These are phyloP conservation scores for Botrytis elliptica DNA, from an alignment of 2,329 filamentous ascomycete genomes.

Conservation along the genomic window DNA sequence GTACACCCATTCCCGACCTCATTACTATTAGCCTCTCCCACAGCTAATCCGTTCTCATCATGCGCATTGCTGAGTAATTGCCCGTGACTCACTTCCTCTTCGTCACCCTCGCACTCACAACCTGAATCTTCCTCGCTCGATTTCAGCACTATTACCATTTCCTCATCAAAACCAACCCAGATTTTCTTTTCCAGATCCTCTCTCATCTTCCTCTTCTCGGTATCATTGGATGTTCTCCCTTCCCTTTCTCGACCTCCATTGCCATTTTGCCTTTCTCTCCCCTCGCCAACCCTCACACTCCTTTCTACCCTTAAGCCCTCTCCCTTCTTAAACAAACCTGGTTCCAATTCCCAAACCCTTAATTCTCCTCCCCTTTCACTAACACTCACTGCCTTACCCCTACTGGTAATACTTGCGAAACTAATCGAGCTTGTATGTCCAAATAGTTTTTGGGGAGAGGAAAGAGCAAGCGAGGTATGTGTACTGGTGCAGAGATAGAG, in stretches of 20 bases:
- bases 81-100: not conserved
- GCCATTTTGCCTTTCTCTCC: conserved; percentile 40
- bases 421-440: conserved; percentile 71
- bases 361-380: conserved; percentile 28
- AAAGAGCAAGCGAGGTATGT: conserved; percentile 53
- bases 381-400: conserved; percentile 65
- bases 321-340: conserved; percentile 36
- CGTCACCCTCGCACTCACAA: not conserved
- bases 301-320: conserved; percentile 33
- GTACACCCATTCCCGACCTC: not conserved
- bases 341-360: conserved; percentile 20
- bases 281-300: conserved; percentile 8
- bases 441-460: conserved; percentile 62
- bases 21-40: too few relatives aligned
- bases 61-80: not conserved
- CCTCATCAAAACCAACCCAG: conserved; percentile 71
- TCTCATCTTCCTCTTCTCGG: conserved; percentile 7
- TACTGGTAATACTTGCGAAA: conserved; percentile 64
- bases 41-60: not conserved
- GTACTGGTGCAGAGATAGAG: conserved; percentile 67
- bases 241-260: conserved; percentile 46
- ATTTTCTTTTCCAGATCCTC: conserved; percentile 38
- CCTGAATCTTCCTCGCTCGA: not conserved
- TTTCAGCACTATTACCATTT: conserved; percentile 65
- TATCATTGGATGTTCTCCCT: conserved; percentile 39